Conservation (phyloP, 169 alveolate genomes). For the Eimeria necatrix region DNA sequence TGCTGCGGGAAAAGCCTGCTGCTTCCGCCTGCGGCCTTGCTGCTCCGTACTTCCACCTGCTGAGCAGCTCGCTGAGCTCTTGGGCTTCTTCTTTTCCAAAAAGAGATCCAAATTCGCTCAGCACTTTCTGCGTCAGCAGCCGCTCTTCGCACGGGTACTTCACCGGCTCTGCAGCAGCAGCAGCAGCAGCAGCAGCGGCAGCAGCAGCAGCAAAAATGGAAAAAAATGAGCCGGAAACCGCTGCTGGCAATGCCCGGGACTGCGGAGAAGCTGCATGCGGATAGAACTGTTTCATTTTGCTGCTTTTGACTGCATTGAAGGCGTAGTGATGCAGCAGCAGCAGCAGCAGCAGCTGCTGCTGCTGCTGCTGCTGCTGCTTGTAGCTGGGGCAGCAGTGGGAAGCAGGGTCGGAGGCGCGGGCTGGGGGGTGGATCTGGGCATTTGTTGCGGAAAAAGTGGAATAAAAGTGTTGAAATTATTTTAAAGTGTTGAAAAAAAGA, state of each 20-base stretch:
- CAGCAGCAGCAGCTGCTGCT: too few relatives aligned
- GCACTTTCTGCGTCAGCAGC: constrained; percentile 42
- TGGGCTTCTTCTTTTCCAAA: constrained; percentile 69
- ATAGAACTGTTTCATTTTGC: background rate
- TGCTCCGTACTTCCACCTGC: constrained; percentile 75
- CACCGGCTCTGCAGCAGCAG: constrained; percentile 53
- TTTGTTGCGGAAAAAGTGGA: too few relatives aligned
- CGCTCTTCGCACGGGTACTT: constrained; percentile 78
- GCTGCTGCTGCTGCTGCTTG: too few relatives aligned
- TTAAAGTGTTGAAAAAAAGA: too few relatives aligned
- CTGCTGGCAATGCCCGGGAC: background rate
- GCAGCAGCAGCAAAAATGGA: too few relatives aligned
- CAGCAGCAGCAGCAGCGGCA: background rate
- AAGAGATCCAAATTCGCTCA: constrained; percentile 52
- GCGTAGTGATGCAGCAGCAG: too few relatives aligned
- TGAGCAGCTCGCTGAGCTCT: constrained; percentile 63
- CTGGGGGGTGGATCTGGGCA: too few relatives aligned
- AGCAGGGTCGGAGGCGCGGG: too few relatives aligned
- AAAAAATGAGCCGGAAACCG: background rate
- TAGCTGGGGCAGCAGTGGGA: too few relatives aligned
- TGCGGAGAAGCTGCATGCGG: background rate
- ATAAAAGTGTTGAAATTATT: too few relatives aligned
- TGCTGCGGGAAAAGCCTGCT: background rate
- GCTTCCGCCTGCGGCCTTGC: constrained; percentile 77
- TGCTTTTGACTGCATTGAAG: too few relatives aligned